Conservation (phyloP, 2,329 filamentous ascomycete species). For the Penicillium sp. region DNA sequence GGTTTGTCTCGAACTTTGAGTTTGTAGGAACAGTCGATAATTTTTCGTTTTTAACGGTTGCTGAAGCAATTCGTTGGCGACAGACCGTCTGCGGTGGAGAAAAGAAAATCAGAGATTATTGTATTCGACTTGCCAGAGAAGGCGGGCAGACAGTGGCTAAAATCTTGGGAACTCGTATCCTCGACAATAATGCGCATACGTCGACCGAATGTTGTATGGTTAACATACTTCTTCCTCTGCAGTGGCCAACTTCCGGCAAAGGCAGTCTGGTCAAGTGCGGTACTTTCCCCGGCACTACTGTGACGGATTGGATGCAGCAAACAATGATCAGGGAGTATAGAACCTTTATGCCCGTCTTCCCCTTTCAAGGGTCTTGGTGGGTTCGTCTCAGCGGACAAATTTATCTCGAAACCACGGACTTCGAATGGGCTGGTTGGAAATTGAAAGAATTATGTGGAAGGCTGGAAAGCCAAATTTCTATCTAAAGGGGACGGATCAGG, state of each 20-base stretch:
- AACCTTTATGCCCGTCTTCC: slow-evolving; percentile 69
- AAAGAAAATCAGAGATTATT: slow-evolving; percentile 65
- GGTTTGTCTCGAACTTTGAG: slow-evolving; percentile 70
- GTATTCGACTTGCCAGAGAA: slow-evolving; percentile 61
- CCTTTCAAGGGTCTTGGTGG: slow-evolving; percentile 67
- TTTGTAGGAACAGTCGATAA: slow-evolving; percentile 74
- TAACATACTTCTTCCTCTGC: slow-evolving; percentile 72
- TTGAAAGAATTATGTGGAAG: slow-evolving; percentile 60
- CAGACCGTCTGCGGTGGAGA: slow-evolving; percentile 70
- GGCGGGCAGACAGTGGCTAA: slow-evolving; percentile 64
- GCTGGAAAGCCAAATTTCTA: slow-evolving; percentile 30
- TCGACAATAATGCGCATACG: slow-evolving; percentile 54
- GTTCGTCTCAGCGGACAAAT: slow-evolving; percentile 74
- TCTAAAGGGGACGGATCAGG: too few species aligned
- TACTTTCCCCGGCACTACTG: slow-evolving; percentile 31
- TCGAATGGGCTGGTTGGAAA: slow-evolving; percentile 60
- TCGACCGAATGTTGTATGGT: slow-evolving; percentile 61
- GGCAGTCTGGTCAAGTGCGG: slow-evolving; percentile 6
- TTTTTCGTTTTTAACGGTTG: slow-evolving; percentile 68
- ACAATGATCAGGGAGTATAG: slow-evolving; percentile 61
- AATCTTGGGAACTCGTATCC: slow-evolving; percentile 66
- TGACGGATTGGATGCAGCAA: slow-evolving; percentile 61
- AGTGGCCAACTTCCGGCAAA: slow-evolving; percentile 24
- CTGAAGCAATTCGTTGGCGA: slow-evolving; percentile 71
- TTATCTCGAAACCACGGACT: slow-evolving; percentile 75